Percentiles rank a stretch among this genome's conserved stretches.
Evolutionary conservation across 1,284 basidiomycete species (phyloP).

Genomic region (Ganoderma lingzhi): DNA sequence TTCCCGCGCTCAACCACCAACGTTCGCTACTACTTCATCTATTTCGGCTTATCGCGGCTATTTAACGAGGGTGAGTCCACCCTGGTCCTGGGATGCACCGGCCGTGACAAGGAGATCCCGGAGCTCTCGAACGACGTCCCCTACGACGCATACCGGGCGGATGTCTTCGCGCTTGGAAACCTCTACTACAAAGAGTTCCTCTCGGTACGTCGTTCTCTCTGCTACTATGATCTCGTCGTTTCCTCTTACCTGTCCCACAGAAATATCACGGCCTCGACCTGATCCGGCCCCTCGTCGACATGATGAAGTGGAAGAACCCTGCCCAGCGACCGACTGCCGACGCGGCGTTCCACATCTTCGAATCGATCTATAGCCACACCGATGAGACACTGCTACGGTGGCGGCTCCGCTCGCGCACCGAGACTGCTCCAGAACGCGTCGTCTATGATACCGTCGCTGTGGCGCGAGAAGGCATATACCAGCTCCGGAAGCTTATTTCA

Average conservation of each 20-base stretch:
- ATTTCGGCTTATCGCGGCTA: constrained; percentile 36
- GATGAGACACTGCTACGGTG: neutral
- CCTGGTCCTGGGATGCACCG: constrained; percentile 25
- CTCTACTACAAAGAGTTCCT: constrained; percentile 27
- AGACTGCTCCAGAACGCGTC: too few species aligned
- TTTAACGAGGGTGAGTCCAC: constrained; percentile 23
- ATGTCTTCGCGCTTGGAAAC: constrained; percentile 40
- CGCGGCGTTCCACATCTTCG: neutral
- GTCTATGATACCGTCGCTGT: too few species aligned
- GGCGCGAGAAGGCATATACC: neutral
- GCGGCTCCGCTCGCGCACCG: neutral
- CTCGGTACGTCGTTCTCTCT: too few species aligned
- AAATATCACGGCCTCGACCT: constrained; percentile 22
- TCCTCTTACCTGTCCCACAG: too few species aligned
- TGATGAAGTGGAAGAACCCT: constrained; percentile 18
- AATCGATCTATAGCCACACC: neutral
- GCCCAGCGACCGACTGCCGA: constrained; percentile 13
- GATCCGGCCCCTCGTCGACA: neutral
- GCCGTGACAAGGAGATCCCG: constrained; percentile 38
- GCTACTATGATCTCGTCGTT: too few species aligned
- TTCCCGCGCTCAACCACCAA: constrained; percentile 20
- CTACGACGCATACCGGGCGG: constrained; percentile 18
- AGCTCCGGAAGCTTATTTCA: too few species aligned
- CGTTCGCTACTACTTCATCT: constrained; percentile 40
- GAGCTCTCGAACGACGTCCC: constrained; percentile 36